Base-by-base conservation (phyloP, 805 yeast species). In the Clavispora vitiphila region DNA sequence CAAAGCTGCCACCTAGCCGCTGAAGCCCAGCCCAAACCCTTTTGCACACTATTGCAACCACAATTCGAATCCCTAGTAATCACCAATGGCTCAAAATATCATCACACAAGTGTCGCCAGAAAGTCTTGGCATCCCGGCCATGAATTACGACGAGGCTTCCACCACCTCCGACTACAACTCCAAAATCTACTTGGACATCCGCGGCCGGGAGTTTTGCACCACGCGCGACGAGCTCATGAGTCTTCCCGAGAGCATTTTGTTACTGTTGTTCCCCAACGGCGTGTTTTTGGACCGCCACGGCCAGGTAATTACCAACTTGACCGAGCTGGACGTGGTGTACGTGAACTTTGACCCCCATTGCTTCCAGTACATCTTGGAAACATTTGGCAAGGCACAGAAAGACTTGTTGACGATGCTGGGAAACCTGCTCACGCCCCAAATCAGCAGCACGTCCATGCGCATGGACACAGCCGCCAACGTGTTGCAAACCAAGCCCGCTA, bases 211-310 rank as follows among this genome's bases (percentile, higher is more conserved):
- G 47, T 88, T 90, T 61, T 78, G 80, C 38, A 81, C 93, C 37
- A 81, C 95, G 5, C 74, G 96, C 47, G 95, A 87, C 53, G 96
- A 88, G 59, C 74, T 93, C 50, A 83, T 90, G 87, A 80, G 88
- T 39, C 69, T 93, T 24, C 99, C 99, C 1, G 99, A 93, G 59
- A 81, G 90, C 46, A 79, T 93, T 19, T 67, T 93, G 43, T 75
- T 90, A 41, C 86, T 96, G 54, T 67, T 93, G 18, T 86, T 88
- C 56, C 96, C 96, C 12, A 87, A 86, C 50, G 96, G 97, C 32
- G 95, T 88, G 3, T 85, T 88, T 58, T 74, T 86, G 42, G 93
- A 87, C 61, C 72, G 73, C 44, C 65, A 78, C 39, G 96, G 95
- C 1, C 82, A 82, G 50, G 84, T 86, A 8, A 85, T 88, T 43